A percentile compares a stretch with the other conserved stretches of the same genome.
Evolutionary conservation across 164 flowering plant genomes (phyloP).

Genomic region (Macadamia tetraphylla): DNA sequence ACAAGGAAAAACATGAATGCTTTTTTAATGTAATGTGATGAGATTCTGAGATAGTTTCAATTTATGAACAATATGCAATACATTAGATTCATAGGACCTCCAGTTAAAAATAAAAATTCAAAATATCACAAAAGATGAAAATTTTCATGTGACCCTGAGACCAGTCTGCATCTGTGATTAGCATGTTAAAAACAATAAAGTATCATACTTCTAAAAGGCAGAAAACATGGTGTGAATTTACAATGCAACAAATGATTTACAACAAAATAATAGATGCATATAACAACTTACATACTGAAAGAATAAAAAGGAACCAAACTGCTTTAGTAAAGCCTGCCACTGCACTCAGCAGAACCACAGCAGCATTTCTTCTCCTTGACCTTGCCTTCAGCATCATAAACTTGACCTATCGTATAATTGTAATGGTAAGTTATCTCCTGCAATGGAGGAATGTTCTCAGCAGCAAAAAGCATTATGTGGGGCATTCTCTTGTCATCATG

Average conservation of each 20-base stretch:
- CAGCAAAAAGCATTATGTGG: conserved; percentile 86
- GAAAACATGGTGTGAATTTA: not conserved
- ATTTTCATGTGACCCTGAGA: too few species aligned
- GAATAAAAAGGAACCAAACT: not conserved
- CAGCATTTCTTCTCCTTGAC: conserved; percentile 61
- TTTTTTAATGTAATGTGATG: too few species aligned
- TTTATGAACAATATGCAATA: too few species aligned
- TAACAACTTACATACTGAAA: not conserved
- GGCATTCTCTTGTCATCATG: conserved; percentile 77
- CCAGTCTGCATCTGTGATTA: too few species aligned
- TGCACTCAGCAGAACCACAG: conserved; percentile 84
- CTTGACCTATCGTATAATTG: conserved; percentile 63
- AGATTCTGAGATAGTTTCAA: too few species aligned
- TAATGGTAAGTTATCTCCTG: conserved; percentile 81
- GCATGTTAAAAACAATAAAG: too few species aligned
- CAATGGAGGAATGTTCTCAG: conserved; percentile 80
- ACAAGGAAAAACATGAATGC: too few species aligned
- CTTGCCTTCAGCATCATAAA: conserved; percentile 60
- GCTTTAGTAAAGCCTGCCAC: conserved; percentile 68
- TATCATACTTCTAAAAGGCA: too few species aligned
- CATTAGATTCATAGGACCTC: too few species aligned
- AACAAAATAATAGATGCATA: not conserved
- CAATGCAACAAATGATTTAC: not conserved
- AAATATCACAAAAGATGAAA: too few species aligned
- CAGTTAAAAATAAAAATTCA: too few species aligned